These are phyloP conservation scores for Cystobasidium onofrii DNA, from an alignment of 768 basidiomycete species.

Conservation along the genomic window DNA sequence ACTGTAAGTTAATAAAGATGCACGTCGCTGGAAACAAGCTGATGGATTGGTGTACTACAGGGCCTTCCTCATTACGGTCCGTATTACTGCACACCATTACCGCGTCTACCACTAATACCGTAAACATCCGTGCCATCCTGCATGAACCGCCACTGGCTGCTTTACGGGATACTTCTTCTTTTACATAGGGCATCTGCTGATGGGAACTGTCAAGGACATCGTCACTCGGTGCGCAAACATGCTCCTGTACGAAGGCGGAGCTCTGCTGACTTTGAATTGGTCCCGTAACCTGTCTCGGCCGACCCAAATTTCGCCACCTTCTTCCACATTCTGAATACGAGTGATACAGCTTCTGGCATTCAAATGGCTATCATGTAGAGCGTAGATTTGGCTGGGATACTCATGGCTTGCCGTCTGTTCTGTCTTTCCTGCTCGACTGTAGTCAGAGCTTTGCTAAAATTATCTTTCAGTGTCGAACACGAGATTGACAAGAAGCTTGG, in stretches of 20 bases:
- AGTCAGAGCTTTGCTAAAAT: constrained; percentile 22
- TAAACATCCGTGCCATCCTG: not conserved
- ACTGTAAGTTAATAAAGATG: not conserved
- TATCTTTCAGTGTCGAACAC: constrained; percentile 72
- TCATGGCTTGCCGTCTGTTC: not conserved
- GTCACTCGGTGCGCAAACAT: constrained; percentile 25
- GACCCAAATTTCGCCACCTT: not conserved
- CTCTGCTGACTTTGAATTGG: not conserved
- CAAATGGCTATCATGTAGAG: constrained; percentile 33
- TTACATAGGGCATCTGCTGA: constrained; percentile 35
- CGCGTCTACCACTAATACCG: no score
- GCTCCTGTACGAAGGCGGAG: not conserved
- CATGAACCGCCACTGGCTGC: not conserved
- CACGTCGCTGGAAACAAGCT: not conserved
- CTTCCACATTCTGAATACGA: not conserved
- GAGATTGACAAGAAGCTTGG: constrained; percentile 95
- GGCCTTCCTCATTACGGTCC: constrained; percentile 87
- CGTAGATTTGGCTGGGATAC: constrained; percentile 32
- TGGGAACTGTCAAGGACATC: constrained; percentile 66
- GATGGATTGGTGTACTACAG: not conserved
- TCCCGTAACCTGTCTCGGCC: not conserved
- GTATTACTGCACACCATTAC: no score
- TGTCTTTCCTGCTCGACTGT: no score
- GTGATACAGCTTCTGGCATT: constrained; percentile 23
- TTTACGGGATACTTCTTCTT: not conserved